These are phyloP conservation scores for Aspergillus texensis DNA, from an alignment of 2,329 filamentous ascomycete genomes.

Conservation along the genomic window DNA sequence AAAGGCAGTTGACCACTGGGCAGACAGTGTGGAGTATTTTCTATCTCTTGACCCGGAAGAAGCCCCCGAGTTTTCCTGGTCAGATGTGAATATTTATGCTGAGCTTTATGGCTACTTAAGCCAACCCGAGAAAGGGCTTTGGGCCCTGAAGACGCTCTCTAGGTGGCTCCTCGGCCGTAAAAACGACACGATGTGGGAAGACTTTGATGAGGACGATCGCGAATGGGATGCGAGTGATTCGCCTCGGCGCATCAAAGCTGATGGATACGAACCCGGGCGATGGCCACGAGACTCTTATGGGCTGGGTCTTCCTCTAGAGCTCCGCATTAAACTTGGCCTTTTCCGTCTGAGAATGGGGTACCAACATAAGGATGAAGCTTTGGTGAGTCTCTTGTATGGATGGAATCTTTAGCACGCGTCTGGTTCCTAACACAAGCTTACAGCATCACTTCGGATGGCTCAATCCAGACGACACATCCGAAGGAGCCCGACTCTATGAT, in stretches of 20 bases:
- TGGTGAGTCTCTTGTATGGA: slow-evolving; percentile 55
- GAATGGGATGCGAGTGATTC: slow-evolving; percentile 82
- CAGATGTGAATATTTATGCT: slow-evolving; percentile 81
- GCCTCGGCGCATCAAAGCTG: slow-evolving; percentile 64
- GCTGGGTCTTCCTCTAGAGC: slow-evolving; percentile 72
- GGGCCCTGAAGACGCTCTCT: slow-evolving; percentile 69
- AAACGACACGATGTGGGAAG: slow-evolving; percentile 77
- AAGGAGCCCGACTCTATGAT: slow-evolving; percentile 59
- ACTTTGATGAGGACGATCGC: slow-evolving; percentile 71
- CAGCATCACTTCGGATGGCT: slow-evolving; percentile 71
- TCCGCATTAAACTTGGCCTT: slow-evolving; percentile 80
- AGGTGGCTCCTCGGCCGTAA: slow-evolving; percentile 81
- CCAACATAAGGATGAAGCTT: slow-evolving; percentile 67
- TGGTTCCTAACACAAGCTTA: slow-evolving; percentile 10
- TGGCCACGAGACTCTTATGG: slow-evolving; percentile 68
- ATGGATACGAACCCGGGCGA: slow-evolving; percentile 60
- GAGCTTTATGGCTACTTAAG: slow-evolving; percentile 73
- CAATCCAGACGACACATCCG: slow-evolving; percentile 61
- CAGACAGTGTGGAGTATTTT: slow-evolving; percentile 55
- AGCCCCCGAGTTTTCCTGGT: slow-evolving; percentile 65
- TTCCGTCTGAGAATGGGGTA: slow-evolving; percentile 75
- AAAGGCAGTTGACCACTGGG: slow-evolving; percentile 55
- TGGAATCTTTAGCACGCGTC: background rate
- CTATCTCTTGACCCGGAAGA: slow-evolving; percentile 47
- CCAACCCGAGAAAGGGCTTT: slow-evolving; percentile 67